A percentile compares a stretch with the other conserved stretches of the same genome.
phyloP scores from a whole-genome alignment of 169 alveolate genomes.

The Plasmodium berghei region DNA sequence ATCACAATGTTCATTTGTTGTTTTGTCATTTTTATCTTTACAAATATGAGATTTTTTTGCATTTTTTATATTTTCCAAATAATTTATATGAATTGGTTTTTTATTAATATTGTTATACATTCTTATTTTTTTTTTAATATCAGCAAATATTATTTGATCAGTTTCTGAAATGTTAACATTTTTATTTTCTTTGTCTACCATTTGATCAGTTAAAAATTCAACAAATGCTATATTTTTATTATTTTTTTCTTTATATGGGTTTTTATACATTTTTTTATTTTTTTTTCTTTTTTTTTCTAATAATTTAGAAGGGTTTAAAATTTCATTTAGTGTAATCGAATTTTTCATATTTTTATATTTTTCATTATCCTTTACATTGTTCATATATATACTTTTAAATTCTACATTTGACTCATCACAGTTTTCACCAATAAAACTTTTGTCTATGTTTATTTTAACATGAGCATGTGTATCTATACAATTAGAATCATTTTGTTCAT shows the following conservation, averaged over 20 bases:
- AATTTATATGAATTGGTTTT: background rate
- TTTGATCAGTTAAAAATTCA: slow-evolving; percentile 50
- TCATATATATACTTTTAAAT: background rate
- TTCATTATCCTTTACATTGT: background rate
- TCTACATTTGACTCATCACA: background rate
- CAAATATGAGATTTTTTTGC: background rate
- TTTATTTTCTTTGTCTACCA: slow-evolving; percentile 14
- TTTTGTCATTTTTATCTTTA: background rate
- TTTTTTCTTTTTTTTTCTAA: slow-evolving; percentile 26
- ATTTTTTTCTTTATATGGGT: slow-evolving; percentile 7
- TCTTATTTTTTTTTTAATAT: slow-evolving; percentile 17
- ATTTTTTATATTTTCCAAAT: background rate
- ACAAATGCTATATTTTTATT: slow-evolving; percentile 27
- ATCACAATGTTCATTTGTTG: background rate
- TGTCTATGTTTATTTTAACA: background rate
- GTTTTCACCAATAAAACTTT: background rate
- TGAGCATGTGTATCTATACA: background rate
- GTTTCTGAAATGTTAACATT: background rate
- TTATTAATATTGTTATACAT: slow-evolving; percentile 17
- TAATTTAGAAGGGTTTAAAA: slow-evolving; percentile 21
- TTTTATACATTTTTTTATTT: slow-evolving; percentile 22
- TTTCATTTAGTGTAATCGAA: background rate
- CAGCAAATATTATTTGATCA: slow-evolving; percentile 13
- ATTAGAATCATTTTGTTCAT: background rate
- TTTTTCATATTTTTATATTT: background rate